Evolutionary conservation across 768 basidiomycete genomes (phyloP).

Genomic region (Calvatia gigantea): DNA sequence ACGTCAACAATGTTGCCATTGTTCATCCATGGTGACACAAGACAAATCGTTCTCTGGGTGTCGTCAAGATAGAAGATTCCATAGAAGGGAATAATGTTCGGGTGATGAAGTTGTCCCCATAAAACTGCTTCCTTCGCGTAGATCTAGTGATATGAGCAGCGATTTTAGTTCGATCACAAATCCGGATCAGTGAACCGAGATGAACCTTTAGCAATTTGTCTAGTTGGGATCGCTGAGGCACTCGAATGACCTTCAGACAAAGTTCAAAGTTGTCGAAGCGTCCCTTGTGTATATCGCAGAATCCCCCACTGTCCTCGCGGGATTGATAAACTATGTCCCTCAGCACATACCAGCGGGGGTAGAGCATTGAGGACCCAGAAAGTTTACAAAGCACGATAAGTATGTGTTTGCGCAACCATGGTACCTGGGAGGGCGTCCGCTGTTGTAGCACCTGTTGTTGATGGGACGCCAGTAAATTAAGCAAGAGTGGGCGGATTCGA

Average conservation of each 20-base stretch:
- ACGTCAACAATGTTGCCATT: conserved; percentile 8
- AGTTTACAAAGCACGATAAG: neutral
- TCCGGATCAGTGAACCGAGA: neutral
- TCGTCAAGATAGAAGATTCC: neutral
- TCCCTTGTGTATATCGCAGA: neutral
- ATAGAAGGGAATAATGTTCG: conserved; percentile 1
- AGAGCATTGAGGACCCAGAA: neutral
- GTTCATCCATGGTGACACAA: conserved; percentile 13
- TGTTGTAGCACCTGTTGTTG: too few species aligned
- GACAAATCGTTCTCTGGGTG: neutral
- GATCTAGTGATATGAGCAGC: conserved; percentile 13
- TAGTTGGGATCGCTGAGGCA: conserved; percentile 17
- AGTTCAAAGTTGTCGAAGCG: neutral
- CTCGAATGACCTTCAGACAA: conserved; percentile 18
- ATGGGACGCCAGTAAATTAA: too few species aligned
- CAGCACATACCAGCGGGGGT: neutral
- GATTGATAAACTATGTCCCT: neutral
- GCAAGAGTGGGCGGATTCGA: neutral
- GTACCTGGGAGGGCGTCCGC: neutral
- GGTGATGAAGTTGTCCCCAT: conserved; percentile 4
- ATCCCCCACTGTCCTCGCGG: neutral
- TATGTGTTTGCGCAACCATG: neutral
- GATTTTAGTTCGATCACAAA: conserved; percentile 16
- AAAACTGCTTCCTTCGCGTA: neutral
- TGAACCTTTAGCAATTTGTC: conserved; percentile 20